Evolutionary conservation across 129 eudicot genomes (phyloP), one percentile per base, ranked within the genome.

Genomic region (Ambrosia artemisiifolia): DNA sequence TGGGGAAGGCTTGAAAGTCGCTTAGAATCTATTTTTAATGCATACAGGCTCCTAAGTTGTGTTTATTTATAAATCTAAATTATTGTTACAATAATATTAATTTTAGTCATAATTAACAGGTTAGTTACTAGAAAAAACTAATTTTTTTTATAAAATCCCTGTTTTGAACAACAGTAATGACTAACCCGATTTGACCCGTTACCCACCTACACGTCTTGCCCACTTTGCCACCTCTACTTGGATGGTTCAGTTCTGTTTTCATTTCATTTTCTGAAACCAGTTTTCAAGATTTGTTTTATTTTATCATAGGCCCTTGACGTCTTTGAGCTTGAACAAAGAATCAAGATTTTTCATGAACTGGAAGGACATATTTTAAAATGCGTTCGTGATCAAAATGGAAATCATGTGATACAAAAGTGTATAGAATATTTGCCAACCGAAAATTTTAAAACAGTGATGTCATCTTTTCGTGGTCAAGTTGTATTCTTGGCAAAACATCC

Each of bases 351-450:
- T 0, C 65, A 17, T 75, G 97, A 91, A 80, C 87, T 91, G n/a
- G 90, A 88, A 70, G 95, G 97, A 6, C 88, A 91, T 80, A 88
- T 91, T 56, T 55, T 88, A 61, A 40, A 80, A 38, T 91, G 97
- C 33, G 97, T 87, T 14, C 92, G 88, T 46, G 95, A 91, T 77
- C 92, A 85, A 71, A 91, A 91, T 16, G 97, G 95, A 19, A 91
- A 91, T 83, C 97, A 87, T 71, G 97, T 88, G 11, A 83, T 91
- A 60, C 95, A 91, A 30, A 90, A 88, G 72, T 91, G 97, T 48
- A 88, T 87, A 13, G 97, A 87, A 77, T 70, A 89, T 67, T 76
- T 91, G 51, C 95, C 95, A 8, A 35, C 81, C 1, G 75, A 79
- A 5, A 72, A 75, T 24, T 83, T 88, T 71, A 57, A 72, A 11